Evolutionary conservation across 805 yeast species (phyloP).

Genomic region (Babjeviella inositovora): DNA sequence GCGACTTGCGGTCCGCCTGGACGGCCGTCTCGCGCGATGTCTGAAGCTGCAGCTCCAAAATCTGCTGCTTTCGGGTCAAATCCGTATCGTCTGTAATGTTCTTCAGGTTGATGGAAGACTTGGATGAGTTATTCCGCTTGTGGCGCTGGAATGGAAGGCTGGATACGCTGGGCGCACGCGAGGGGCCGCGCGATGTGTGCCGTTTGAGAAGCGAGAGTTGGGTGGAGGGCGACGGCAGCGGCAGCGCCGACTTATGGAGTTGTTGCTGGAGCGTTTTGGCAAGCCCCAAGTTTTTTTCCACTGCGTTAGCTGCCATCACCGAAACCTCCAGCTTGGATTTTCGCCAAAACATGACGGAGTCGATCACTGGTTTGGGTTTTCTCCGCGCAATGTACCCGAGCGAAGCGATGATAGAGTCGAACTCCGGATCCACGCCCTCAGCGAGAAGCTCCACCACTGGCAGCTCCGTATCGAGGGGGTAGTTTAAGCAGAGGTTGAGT

Average conservation of each 20-base stretch:
- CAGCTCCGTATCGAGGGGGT: constrained; percentile 57
- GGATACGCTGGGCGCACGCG: too few species aligned
- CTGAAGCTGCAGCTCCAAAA: constrained; percentile 10
- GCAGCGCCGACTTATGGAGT: too few species aligned
- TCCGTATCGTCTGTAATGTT: constrained; percentile 3
- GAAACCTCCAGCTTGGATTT: constrained; percentile 85
- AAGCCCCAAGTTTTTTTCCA: constrained; percentile 17
- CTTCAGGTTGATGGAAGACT: constrained; percentile 11
- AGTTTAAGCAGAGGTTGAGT: constrained; percentile 51
- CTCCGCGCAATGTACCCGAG: constrained; percentile 81
- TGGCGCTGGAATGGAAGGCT: too few species aligned
- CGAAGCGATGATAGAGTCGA: constrained; percentile 75
- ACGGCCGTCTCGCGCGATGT: constrained; percentile 51
- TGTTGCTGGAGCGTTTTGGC: constrained; percentile 5
- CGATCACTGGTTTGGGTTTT: constrained; percentile 91
- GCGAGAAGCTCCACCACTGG: constrained; percentile 65
- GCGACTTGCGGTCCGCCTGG: constrained; percentile 73
- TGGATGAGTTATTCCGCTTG: constrained; percentile 32
- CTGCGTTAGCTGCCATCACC: constrained; percentile 37
- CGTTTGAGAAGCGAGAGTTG: too few species aligned
- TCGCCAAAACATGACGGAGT: constrained; percentile 97
- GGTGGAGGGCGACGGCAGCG: too few species aligned
- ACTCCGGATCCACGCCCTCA: constrained; percentile 73
- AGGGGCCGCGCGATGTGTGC: constrained; percentile 4
- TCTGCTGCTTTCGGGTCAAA: constrained; percentile 3